Conservation (phyloP, 2,329 filamentous ascomycete genomes). For the Trichoderma koningii region DNA sequence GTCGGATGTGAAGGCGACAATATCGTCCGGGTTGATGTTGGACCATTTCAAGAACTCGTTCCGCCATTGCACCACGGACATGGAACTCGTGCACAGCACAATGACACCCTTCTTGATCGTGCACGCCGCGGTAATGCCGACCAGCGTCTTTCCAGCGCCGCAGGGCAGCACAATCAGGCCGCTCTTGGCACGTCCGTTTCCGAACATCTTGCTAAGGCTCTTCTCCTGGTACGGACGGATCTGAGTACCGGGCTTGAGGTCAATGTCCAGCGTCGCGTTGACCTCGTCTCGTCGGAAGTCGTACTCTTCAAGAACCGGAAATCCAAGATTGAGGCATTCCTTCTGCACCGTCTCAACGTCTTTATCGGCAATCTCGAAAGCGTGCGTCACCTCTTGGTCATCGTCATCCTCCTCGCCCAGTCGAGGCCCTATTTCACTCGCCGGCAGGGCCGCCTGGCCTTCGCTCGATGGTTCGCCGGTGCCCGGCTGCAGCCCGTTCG, state of each 20-base stretch:
- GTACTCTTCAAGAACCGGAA: slow-evolving; percentile 93
- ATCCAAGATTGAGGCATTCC: slow-evolving; percentile 81
- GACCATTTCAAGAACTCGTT: slow-evolving; percentile 98
- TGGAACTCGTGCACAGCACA: slow-evolving; percentile 92
- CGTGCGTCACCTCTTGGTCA: slow-evolving; percentile 82
- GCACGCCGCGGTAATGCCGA: slow-evolving; percentile 97
- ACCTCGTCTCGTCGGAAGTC: slow-evolving; percentile 90
- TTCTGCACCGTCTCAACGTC: slow-evolving; percentile 86
- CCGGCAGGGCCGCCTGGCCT: slow-evolving; percentile 53
- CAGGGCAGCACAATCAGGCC: slow-evolving; percentile 97
- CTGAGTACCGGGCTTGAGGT: slow-evolving; percentile 82
- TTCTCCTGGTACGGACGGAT: slow-evolving; percentile 97
- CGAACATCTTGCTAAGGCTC: slow-evolving; percentile 98
- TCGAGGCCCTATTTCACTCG: slow-evolving; percentile 70
- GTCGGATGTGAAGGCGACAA: slow-evolving; percentile 92
- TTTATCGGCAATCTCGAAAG: slow-evolving; percentile 84
- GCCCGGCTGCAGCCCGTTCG: slow-evolving; percentile 45
- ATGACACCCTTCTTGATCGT: slow-evolving; percentile 97
- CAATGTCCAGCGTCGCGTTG: slow-evolving; percentile 91
- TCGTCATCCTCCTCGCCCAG: slow-evolving; percentile 86
- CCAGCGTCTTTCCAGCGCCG: slow-evolving; percentile 93
- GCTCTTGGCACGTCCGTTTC: slow-evolving; percentile 94
- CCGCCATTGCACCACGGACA: slow-evolving; percentile 97
- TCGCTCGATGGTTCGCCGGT: slow-evolving; percentile 46
- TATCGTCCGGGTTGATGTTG: slow-evolving; percentile 88